Evolutionary conservation across 352 stramenopile genomes (phyloP), one percentile per base, ranked within the genome.

Genomic region (Blastocystis sp.): DNA sequence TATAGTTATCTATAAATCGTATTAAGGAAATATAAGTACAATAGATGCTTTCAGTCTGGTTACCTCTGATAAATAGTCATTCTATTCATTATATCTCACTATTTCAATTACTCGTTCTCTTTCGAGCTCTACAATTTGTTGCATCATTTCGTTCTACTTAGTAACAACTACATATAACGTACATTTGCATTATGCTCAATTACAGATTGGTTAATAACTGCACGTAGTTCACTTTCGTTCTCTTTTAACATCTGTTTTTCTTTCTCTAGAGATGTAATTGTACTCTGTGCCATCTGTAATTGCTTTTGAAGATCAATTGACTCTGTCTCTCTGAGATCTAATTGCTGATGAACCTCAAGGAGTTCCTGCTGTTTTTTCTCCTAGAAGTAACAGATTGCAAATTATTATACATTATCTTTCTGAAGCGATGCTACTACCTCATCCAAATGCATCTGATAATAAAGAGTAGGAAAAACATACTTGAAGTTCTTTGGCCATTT

Each of bases 61-160:
- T 18, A 85, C 6, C 3, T 50, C 53, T 18, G 24, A 66, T 8
- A 85, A 53, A 68, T 53, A 43, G 18, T 65, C 73, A 43, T 85
- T 85, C 73, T 85, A 85, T 18, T 26, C n/a, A 16, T 85, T 53
- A 85, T 34, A 39, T 37, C 45, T 18, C n/a, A 11, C 56, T 5
- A 8, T 16, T 37, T 68, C 56, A 34, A 4, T 13, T 16, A 85
- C 73, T 47, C 53, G 30, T 37, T 85, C 73, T 37, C 68, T 59
- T 43, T 85, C 73, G 53, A 85, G 26, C 30, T 20, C 53, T 1
- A 85, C 13, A n/a, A 85, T 68, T 43, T 62, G 30, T 43, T 85
- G 43, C 30, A 66, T 65, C 50, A 85, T n/a, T n/a, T 9, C 16
- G 30, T 66, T 85, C 73, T 85, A 85, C 30, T 26, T 7, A 66